These are phyloP conservation scores for Detonula confervacea DNA, from an alignment of 352 stramenopile species.

Conservation along the genomic window DNA sequence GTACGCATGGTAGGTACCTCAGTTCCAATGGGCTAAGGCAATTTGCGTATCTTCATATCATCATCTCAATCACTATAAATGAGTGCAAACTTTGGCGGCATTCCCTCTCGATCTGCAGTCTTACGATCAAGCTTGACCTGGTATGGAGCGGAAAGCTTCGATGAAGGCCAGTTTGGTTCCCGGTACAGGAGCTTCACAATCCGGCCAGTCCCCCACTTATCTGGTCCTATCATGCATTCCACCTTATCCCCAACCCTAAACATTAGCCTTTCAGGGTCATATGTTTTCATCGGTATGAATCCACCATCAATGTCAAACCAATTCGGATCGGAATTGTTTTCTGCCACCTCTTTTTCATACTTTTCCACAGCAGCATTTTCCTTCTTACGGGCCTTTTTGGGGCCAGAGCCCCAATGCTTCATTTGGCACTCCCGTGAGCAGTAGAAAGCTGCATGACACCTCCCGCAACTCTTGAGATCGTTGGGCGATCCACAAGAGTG, in stretches of 20 bases:
- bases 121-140: constrained; percentile 46
- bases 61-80: constrained; percentile 44
- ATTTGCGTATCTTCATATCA: constrained; percentile 24
- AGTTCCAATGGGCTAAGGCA: too few relatives aligned
- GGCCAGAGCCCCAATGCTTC: constrained; percentile 35
- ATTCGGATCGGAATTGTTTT: constrained; percentile 26
- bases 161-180: constrained; percentile 10
- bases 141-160: constrained; percentile 25
- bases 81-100: constrained; percentile 20
- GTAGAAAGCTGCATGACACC: constrained; percentile 52
- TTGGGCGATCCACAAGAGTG: constrained; percentile 33
- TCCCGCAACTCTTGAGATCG: constrained; percentile 44
- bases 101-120: constrained; percentile 19
- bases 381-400: constrained; percentile 56
- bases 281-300: constrained; percentile 8
- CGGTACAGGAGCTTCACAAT: constrained; percentile 37
- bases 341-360: constrained; percentile 31
- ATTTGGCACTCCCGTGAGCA: constrained; percentile 54
- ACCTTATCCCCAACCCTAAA: constrained; percentile 33
- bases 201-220: constrained; percentile 27
- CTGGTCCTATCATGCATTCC: constrained; percentile 35
- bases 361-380: constrained; percentile 35
- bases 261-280: constrained; percentile 21
- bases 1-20: too few relatives aligned
- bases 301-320: constrained; percentile 26